A percentile compares a stretch with the other conserved stretches of the same genome.
Evolutionary conservation across 1,284 basidiomycete species (phyloP).

Genomic region (Ganoderma lingzhi): DNA sequence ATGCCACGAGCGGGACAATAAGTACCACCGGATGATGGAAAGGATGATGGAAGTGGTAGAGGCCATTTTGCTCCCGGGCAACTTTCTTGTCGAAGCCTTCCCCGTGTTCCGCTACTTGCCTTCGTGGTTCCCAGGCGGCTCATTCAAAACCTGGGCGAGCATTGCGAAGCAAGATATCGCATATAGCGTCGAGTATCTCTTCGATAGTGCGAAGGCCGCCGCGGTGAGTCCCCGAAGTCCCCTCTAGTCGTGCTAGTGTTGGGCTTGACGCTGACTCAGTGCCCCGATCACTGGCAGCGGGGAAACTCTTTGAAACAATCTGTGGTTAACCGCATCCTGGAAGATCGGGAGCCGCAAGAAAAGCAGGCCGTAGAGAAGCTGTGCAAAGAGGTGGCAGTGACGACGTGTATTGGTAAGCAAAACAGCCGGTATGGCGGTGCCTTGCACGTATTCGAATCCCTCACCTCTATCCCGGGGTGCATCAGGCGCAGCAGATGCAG

Average conservation of each 20-base stretch:
- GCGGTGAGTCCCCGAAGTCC: constrained; percentile 24
- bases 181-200: constrained; percentile 21
- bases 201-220: constrained; percentile 14
- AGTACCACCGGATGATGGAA: constrained; percentile 21
- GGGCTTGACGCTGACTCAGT: too few relatives aligned
- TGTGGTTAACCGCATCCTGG: constrained; percentile 13
- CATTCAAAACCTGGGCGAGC: constrained; percentile 20
- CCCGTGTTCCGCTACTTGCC: constrained; percentile 23
- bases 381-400: constrained; percentile 19
- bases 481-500: constrained; percentile 26
- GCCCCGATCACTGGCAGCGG: too few relatives aligned
- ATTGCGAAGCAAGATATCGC: constrained; percentile 20
- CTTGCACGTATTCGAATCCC: too few relatives aligned
- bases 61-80: constrained; percentile 25
- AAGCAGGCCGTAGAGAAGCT: neutral
- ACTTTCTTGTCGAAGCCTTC: constrained; percentile 27
- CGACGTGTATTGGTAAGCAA: constrained; percentile 25
- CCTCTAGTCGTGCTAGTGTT: neutral
- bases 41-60: constrained; percentile 20
- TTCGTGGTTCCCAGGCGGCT: constrained; percentile 27
- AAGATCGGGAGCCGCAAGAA: constrained; percentile 12
- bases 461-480: too few relatives aligned
- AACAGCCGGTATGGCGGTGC: neutral
- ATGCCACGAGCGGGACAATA: constrained; percentile 33
- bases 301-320: constrained; percentile 12